Evolutionary conservation across 352 stramenopile species (phyloP).

Genomic region (Phytophthora ramorum): DNA sequence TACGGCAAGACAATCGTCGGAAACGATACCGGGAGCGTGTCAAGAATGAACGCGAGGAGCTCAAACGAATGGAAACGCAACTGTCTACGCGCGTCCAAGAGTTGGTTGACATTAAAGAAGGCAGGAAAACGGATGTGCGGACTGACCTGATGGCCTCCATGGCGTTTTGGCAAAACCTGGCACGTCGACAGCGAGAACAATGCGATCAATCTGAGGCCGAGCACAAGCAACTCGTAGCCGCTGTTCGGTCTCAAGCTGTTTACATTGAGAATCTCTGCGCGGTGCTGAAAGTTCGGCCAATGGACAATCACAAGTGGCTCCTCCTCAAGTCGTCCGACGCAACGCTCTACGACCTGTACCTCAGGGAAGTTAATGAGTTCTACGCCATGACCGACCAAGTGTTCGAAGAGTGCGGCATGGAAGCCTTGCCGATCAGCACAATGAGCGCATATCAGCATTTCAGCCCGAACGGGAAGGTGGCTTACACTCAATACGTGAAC

Average conservation of each 20-base stretch:
- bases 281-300: not conserved
- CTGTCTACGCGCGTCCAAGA: slow-evolving; percentile 1
- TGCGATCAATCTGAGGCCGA: slow-evolving; percentile 7
- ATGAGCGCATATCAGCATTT: not conserved
- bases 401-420: slow-evolving; percentile 15
- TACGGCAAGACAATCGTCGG: not conserved
- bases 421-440: not conserved
- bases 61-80: slow-evolving; percentile 5
- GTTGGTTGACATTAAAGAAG: not conserved
- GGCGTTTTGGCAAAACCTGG: slow-evolving; percentile 9
- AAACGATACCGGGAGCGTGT: slow-evolving; percentile 12
- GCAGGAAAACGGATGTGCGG: not conserved
- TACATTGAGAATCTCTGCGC: slow-evolving; percentile 16
- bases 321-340: slow-evolving; percentile 9
- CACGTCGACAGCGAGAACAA: slow-evolving; percentile 6
- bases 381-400: slow-evolving; percentile 19
- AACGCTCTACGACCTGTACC: slow-evolving; percentile 14
- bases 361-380: slow-evolving; percentile 17
- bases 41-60: slow-evolving; percentile 22
- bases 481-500: slow-evolving; percentile 21
- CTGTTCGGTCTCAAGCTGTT: not conserved
- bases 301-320: slow-evolving; percentile 20
- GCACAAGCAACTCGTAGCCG: slow-evolving; percentile 11
- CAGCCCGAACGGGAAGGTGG: not conserved
- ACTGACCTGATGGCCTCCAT: slow-evolving; percentile 3